Percentiles rank a stretch among this genome's conserved stretches.
phyloP scores from a whole-genome alignment of 2,329 filamentous ascomycete species.

The Cladosporium sp. region DNA sequence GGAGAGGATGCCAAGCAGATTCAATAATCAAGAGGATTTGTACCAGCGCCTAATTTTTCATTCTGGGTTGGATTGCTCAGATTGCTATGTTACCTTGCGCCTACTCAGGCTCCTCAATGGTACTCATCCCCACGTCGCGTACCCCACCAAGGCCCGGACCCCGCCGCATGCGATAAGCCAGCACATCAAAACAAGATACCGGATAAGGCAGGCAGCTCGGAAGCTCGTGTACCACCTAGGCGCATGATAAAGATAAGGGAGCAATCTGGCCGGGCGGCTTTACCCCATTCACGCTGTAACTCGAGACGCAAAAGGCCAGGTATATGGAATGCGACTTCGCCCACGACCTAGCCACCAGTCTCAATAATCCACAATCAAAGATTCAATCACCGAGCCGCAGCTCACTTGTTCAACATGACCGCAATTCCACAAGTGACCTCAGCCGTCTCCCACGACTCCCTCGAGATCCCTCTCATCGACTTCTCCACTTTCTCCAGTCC shows the following conservation, averaged over 20 bases:
- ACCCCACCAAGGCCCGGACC: neutral
- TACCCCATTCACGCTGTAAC: too few species aligned
- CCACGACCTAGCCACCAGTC: too few species aligned
- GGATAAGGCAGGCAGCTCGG: constrained; percentile 1
- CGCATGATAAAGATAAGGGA: too few species aligned
- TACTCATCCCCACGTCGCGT: neutral
- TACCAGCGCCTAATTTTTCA: neutral
- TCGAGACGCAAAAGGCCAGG: too few species aligned
- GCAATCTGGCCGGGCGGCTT: too few species aligned
- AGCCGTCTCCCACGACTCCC: constrained; percentile 2
- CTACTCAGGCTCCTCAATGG: neutral
- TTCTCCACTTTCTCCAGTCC: constrained; percentile 60
- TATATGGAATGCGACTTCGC: too few species aligned
- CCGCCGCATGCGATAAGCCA: neutral
- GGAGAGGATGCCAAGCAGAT: too few species aligned
- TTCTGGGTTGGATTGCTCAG: neutral
- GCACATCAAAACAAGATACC: constrained; percentile 3
- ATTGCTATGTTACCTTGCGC: neutral
- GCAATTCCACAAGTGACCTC: neutral
- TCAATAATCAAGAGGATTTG: too few species aligned
- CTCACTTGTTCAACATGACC: neutral
- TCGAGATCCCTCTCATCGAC: constrained; percentile 53
- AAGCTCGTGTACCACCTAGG: too few species aligned
- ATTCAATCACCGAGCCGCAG: too few species aligned
- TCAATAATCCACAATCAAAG: neutral